Base-by-base conservation (phyloP, 768 basidiomycete genomes). In the Pisolithus marmoratus region DNA sequence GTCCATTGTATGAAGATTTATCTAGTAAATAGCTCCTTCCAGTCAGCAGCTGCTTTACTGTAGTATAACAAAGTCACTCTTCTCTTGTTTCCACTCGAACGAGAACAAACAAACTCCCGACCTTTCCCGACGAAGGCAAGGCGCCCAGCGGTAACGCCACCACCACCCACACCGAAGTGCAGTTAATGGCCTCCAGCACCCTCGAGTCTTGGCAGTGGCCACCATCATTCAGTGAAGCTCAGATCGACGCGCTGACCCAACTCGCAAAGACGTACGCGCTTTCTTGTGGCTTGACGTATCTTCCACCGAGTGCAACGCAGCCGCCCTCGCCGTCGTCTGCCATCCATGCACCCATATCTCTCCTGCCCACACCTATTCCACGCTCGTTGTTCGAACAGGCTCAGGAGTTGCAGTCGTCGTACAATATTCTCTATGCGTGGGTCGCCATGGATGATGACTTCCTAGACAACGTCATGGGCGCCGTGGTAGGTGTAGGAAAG, bases 291-390 rank as follows among this genome's bases (percentile, higher is more conserved):
- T 75, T 97, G 26, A 72, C 87, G n/a, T 91, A 90, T 65, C 83
- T 93, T 19, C 90, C 89, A 9, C 71, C 77, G 3, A 66, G 71
- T 1, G 58, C 72, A 8, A 50, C 55, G 22, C 65, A 65, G 20
- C 78, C 83, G 51, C 72, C 82, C 2, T 61, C 71, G 23, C 82
- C 86, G 2, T 80, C 81, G 11, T 81, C 84, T n/a, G 85, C 84
- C 0, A 90, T 94, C 58, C 90, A 96, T 63, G 94, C 94, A 0
- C 96, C 96, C 0, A 72, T 97, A 56, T 79, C 94, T 0, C 74
- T 99, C 38, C 80, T 94, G 58, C 95, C 96, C 2, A 82, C 91
- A 0, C 91, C 94, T 0, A 81, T 96, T 57, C 94, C 95, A 1
- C 77, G 85, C 14, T 50, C 66, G 2, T 71, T 90, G 14, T 96